phyloP scores from a whole-genome alignment of 331 rosid genomes.

The Telfairia occidentalis region DNA sequence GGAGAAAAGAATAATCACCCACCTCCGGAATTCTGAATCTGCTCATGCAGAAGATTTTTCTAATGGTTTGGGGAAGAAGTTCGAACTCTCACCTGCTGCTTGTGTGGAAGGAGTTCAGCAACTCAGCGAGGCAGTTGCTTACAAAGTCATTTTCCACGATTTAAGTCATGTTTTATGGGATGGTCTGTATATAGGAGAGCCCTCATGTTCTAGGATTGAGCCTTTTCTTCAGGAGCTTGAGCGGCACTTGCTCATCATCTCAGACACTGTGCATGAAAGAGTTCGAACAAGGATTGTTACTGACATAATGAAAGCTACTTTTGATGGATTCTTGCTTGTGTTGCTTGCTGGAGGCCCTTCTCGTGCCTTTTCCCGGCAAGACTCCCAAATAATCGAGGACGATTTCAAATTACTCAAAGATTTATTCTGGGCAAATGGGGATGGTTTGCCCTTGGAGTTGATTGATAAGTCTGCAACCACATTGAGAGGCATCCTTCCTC shows the following conservation, averaged over 20 bases:
- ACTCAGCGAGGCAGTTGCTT: conserved; percentile 62
- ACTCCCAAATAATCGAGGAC: conserved; percentile 61
- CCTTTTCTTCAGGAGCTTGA: conserved; percentile 75
- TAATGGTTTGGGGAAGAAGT: conserved; percentile 51
- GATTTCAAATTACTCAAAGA: conserved; percentile 69
- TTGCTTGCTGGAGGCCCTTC: conserved; percentile 93
- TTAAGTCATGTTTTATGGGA: conserved; percentile 68
- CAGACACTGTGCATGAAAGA: conserved; percentile 76
- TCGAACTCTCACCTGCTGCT: conserved; percentile 61
- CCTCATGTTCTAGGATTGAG: conserved; percentile 61
- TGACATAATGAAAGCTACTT: conserved; percentile 79
- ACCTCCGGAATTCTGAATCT: conserved; percentile 61
- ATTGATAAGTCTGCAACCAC: conserved; percentile 56
- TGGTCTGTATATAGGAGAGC: conserved; percentile 67
- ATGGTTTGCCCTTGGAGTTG: conserved; percentile 78
- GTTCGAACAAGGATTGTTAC: conserved; percentile 77
- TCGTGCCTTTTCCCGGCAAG: conserved; percentile 65
- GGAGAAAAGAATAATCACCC: conserved; percentile 74
- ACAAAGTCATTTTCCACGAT: conserved; percentile 63
- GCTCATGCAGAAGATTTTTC: conserved; percentile 37
- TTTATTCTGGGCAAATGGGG: conserved; percentile 95
- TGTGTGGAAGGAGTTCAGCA: conserved; percentile 76
- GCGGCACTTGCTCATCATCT: conserved; percentile 46
- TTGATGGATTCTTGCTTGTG: conserved; percentile 78
- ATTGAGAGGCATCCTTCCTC: conserved; percentile 53